Percentiles rank a stretch among this genome's conserved stretches.
Evolutionary conservation across 805 yeast species (phyloP).

Genomic region (Candida coquimbonensis): DNA sequence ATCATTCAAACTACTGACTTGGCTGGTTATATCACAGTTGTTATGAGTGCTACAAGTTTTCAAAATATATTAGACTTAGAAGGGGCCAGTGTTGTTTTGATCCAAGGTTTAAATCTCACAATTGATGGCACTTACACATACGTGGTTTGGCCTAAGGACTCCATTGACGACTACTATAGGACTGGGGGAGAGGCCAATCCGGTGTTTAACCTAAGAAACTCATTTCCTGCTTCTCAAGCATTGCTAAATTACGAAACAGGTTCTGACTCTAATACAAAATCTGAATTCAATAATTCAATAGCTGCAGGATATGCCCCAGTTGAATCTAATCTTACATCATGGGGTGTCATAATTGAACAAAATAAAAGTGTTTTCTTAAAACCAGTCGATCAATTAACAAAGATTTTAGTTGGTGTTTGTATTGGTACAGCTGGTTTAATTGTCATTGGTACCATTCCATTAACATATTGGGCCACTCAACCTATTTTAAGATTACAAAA

Average conservation of each 20-base stretch:
- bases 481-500: constrained; percentile 75
- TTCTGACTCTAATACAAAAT: constrained; percentile 29
- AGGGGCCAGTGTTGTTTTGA: constrained; percentile 25
- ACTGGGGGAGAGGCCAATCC: no score
- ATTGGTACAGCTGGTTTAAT: constrained; percentile 71
- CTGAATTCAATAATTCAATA: constrained; percentile 32
- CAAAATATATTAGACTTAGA: constrained; percentile 33
- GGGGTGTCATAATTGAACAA: constrained; percentile 78
- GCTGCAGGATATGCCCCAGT: constrained; percentile 53
- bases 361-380: constrained; percentile 47
- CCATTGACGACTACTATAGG: no score
- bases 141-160: constrained; percentile 1
- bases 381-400: constrained; percentile 55
- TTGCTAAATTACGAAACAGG: constrained; percentile 35
- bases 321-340: constrained; percentile 36
- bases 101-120: constrained; percentile 14
- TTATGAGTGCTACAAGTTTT: constrained; percentile 40
- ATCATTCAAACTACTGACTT: constrained; percentile 40
- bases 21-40: constrained; percentile 65
- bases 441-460: constrained; percentile 69
- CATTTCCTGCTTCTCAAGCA: constrained; percentile 29
- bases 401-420: constrained; percentile 71
- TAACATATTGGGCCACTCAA: constrained; percentile 77
- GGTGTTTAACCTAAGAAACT: constrained; percentile 9
- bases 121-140: constrained; percentile 27